Base-by-base conservation (phyloP, 768 basidiomycete species). In the Udeniomyces megalosporus region DNA sequence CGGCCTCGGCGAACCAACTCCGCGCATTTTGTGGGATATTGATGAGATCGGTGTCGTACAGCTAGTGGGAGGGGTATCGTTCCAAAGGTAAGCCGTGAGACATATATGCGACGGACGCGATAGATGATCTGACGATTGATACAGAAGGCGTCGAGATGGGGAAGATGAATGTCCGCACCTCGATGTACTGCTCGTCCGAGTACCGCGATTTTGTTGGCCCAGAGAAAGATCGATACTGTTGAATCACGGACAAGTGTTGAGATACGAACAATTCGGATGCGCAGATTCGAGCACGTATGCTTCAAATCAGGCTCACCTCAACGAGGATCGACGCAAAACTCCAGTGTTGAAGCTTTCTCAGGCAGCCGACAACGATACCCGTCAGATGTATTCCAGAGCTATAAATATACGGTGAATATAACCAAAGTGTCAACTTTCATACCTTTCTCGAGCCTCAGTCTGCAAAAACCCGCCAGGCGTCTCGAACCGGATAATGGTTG, bases 171-270 rank as follows among this genome's bases (percentile, higher is more conserved):
- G 44, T 8, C 8, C 17, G 8, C 17, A 70, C 71, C 67, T 72
- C 71, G 60, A 72, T 72, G 46, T 71, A 72, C 52, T 72, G 71
- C 56, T 72, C 71, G 52, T 72, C 71, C 20, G 68, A 64, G 50
- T 68, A 69, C 4, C 71, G 62, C 58, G 71, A 69, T 46, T 72
- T 72, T 2, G 67, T 67, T 2, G 68, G 69, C 8, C 70, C 70
- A 26, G 71, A 68, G 59, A 70, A 69, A 0, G 70, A 61, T 10
- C 71, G 67, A 48, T 72, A 72, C 71, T 72, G 46, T 20, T 38
- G 15, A 2, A 31, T 11, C n/a, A 22, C 4, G 47, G 32, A 22
- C 50, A 53, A 14, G 31, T 53, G 26, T 17, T 11, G 38, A 28
- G 20, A 26, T 24, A 44, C 22, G n/a, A n/a, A 55, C n/a, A 29